Evolutionary conservation across 148 eudicot genomes (phyloP).

Genomic region (Cornus florida): DNA sequence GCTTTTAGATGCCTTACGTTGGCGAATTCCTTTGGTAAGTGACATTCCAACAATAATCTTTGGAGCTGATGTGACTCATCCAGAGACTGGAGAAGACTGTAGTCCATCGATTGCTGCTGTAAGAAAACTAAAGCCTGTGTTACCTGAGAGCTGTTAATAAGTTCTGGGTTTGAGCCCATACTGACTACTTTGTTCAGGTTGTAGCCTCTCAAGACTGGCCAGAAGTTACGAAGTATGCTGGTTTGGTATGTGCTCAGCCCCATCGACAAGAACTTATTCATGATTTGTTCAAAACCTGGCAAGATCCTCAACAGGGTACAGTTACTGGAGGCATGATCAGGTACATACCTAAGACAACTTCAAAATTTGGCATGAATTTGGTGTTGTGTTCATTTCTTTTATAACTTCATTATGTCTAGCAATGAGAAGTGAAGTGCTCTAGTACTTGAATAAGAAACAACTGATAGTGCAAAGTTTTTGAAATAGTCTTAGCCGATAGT

Average conservation of each 20-base stretch:
- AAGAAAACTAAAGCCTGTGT: constrained; percentile 17
- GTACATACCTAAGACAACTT: constrained; percentile 23
- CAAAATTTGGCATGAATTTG: background rate
- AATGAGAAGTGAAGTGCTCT: background rate
- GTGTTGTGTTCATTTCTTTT: background rate
- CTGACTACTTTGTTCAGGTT: constrained; percentile 44
- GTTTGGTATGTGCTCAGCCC: constrained; percentile 86
- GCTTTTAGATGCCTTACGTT: constrained; percentile 65
- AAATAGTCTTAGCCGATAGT: background rate
- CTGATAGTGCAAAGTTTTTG: background rate
- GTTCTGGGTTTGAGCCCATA: background rate
- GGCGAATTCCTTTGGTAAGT: constrained; percentile 81
- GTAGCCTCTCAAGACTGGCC: constrained; percentile 99
- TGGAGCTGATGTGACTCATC: constrained; percentile 97
- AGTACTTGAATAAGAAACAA: background rate
- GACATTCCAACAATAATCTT: constrained; percentile 87
- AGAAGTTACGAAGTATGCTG: constrained; percentile 87
- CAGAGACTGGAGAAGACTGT: constrained; percentile 80
- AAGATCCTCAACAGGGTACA: constrained; percentile 71
- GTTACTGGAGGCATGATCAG: constrained; percentile 83
- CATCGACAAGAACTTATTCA: constrained; percentile 93
- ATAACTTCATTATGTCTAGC: background rate
- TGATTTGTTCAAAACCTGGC: constrained; percentile 77
- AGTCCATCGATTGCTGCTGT: constrained; percentile 96
- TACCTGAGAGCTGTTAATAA: background rate